These are phyloP conservation scores for Trichophyton verrucosum DNA, from an alignment of 2,329 filamentous ascomycete genomes.

Conservation along the genomic window DNA sequence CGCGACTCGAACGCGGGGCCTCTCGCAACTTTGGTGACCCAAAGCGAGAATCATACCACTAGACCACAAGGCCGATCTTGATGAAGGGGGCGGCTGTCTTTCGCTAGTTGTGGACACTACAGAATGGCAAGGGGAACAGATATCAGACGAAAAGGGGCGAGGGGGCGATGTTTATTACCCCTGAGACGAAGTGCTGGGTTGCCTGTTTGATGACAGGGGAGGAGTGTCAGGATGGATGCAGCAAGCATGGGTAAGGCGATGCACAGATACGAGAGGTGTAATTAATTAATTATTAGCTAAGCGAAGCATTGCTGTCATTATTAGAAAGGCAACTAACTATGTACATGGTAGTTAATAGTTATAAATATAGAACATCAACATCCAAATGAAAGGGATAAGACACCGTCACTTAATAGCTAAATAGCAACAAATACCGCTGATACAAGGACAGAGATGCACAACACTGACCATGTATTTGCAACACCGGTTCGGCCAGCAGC, in stretches of 20 bases:
- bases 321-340: no score
- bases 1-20: conserved; percentile 7
- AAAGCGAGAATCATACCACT: conserved; percentile 63
- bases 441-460: neutral
- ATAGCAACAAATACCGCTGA: neutral
- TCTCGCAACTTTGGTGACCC: conserved; percentile 28
- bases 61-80: conserved; percentile 36
- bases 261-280: no score
- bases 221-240: no score
- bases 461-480: neutral
- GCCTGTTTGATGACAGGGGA: no score
- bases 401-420: neutral
- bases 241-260: no score
- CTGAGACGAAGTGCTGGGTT: no score
- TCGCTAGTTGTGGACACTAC: neutral
- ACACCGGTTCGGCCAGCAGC: neutral
- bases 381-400: neutral
- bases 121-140: no score
- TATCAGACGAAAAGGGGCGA: no score
- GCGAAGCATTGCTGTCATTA: no score
- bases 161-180: no score
- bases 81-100: neutral
- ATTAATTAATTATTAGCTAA: no score
- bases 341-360: neutral
- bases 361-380: neutral